Conservation (phyloP, 140 eudicot species). For the Artemisia princeps region DNA sequence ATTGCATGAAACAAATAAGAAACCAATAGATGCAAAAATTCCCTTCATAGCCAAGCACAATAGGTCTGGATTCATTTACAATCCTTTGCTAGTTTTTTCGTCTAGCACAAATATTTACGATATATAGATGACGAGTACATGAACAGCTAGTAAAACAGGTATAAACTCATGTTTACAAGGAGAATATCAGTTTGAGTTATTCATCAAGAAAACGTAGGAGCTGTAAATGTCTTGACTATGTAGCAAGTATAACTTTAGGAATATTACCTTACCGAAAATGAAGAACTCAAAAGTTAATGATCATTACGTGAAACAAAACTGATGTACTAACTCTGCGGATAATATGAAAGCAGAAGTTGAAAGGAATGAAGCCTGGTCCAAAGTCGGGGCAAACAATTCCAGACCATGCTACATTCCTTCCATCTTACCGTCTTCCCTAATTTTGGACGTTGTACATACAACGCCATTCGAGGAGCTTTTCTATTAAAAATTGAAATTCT, state of each 20-base stretch:
- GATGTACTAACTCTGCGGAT: background rate
- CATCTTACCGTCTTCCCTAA: conserved; percentile 11
- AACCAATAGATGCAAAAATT: background rate
- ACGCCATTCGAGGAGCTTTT: background rate
- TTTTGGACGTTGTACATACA: background rate
- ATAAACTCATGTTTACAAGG: background rate
- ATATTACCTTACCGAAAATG: background rate
- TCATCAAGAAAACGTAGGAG: background rate
- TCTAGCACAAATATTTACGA: background rate
- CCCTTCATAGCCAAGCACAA: too few relatives aligned
- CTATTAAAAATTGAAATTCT: background rate
- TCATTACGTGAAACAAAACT: background rate
- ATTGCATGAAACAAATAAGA: background rate
- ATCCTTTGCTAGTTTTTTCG: background rate
- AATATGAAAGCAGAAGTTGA: conserved; percentile 12
- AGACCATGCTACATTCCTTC: conserved; percentile 17
- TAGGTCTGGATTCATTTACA: too few relatives aligned
- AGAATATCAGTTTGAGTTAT: background rate
- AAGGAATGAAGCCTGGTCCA: conserved; percentile 24
- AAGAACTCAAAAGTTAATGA: background rate
- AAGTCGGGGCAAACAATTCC: background rate
- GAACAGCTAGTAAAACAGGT: too few relatives aligned
- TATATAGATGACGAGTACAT: background rate
- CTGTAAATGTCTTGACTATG: background rate
- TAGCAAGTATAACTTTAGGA: background rate